These are phyloP conservation scores for Phytophthora sojae DNA, from an alignment of 352 stramenopile species.

Conservation along the genomic window DNA sequence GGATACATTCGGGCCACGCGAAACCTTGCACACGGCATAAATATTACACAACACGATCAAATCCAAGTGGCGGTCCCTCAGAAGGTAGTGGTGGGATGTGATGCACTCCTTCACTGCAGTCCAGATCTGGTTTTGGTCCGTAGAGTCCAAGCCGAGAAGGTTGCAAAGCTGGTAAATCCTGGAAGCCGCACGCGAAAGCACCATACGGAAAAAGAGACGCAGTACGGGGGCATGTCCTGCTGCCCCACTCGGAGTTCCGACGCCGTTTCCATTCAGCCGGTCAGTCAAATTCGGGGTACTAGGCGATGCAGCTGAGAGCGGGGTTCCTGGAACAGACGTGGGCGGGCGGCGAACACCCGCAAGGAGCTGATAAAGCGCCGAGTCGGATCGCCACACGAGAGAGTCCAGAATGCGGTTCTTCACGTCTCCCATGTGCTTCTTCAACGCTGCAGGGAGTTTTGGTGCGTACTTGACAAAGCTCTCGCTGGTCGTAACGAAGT, in stretches of 20 bases:
- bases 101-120: conserved; percentile 87
- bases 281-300: conserved; percentile 22
- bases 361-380: conserved; percentile 74
- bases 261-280: conserved; percentile 17
- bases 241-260: conserved; percentile 4
- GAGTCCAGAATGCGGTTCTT: conserved; percentile 88
- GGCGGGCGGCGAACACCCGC: conserved; percentile 23
- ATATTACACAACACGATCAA: conserved; percentile 86
- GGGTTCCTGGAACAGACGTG: conserved; percentile 25
- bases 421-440: conserved; percentile 87
- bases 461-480: conserved; percentile 89
- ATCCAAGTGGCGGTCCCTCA: conserved; percentile 83
- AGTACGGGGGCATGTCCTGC: conserved; percentile 56
- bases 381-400: conserved; percentile 76
- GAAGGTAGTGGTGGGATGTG: conserved; percentile 61
- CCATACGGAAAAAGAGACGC: conserved; percentile 90
- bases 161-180: conserved; percentile 81
- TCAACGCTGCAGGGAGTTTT: conserved; percentile 73
- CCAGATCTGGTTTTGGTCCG: conserved; percentile 88
- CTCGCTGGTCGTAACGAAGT: conserved; percentile 89
- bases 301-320: conserved; percentile 18
- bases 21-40: conserved; percentile 89
- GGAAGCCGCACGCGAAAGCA: conserved; percentile 80
- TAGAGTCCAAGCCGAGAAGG: conserved; percentile 73
- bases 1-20: conserved; percentile 71